A percentile compares a stretch with the other conserved stretches of the same genome.
Conservation (phyloP, 208 protist species). For the Wallacemonas sp. region DNA sequence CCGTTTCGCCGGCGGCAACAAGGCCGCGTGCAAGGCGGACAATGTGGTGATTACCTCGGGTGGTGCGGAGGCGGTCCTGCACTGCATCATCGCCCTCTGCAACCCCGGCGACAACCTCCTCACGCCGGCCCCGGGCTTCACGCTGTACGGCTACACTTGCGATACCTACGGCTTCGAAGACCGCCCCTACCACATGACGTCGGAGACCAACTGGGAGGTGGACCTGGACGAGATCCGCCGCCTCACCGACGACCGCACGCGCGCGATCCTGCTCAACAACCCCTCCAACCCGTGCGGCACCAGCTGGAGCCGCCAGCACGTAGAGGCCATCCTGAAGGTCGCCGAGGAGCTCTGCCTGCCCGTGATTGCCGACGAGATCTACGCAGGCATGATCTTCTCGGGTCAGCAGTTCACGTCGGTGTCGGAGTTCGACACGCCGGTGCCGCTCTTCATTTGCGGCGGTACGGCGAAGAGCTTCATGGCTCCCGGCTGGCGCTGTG, state of each 20-base stretch:
- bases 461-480: constrained; percentile 89
- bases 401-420: constrained; percentile 55
- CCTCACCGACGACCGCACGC: constrained; percentile 75
- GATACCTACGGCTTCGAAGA: constrained; percentile 53
- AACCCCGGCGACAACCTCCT: constrained; percentile 88
- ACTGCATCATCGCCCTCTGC: constrained; percentile 63
- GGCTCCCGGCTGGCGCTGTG: constrained; percentile 91
- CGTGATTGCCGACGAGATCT: constrained; percentile 93
- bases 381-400: constrained; percentile 88
- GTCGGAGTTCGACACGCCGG: constrained; percentile 51
- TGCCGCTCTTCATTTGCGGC: constrained; percentile 71
- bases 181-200: constrained; percentile 64
- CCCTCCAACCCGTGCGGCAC: constrained; percentile 93
- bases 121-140: constrained; percentile 85
- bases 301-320: constrained; percentile 68
- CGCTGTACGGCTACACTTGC: constrained; percentile 81
- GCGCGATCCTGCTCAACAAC: constrained; percentile 90
- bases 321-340: constrained; percentile 52
- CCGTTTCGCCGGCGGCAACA: constrained; percentile 29
- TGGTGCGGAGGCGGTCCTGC: constrained; percentile 83
- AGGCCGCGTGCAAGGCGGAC: constrained; percentile 23
- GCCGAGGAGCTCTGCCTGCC: constrained; percentile 78
- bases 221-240: constrained; percentile 70
- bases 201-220: constrained; percentile 85
- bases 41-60: constrained; percentile 73